Conservation (phyloP, 2,329 filamentous ascomycete species). For the Aureobasidium melanogenum region DNA sequence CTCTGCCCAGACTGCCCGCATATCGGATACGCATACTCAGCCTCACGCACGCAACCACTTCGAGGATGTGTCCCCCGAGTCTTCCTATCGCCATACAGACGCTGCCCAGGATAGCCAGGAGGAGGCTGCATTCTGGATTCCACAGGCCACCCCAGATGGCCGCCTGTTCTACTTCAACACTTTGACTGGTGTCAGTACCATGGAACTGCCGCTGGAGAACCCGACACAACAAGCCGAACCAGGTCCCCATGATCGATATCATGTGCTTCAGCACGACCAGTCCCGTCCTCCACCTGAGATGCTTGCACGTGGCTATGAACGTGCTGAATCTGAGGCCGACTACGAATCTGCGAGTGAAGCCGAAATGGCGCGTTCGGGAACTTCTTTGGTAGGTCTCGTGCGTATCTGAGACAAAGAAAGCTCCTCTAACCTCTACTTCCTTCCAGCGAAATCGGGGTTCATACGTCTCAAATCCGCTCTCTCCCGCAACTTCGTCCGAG, state of each 20-base stretch:
- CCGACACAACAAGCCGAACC: slow-evolving; percentile 71
- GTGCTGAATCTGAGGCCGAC: slow-evolving; percentile 76
- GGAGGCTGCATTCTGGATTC: slow-evolving; percentile 95
- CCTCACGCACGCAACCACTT: slow-evolving; percentile 19
- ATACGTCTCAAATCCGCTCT: slow-evolving; percentile 60
- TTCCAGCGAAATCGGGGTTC: slow-evolving; percentile 56
- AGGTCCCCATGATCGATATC: slow-evolving; percentile 80
- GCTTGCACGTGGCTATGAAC: slow-evolving; percentile 72
- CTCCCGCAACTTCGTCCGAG: slow-evolving; percentile 83
- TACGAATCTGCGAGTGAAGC: slow-evolving; percentile 78
- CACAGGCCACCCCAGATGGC: slow-evolving; percentile 88
- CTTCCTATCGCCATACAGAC: slow-evolving; percentile 57
- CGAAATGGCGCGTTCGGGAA: slow-evolving; percentile 62
- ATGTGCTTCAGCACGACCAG: slow-evolving; percentile 79
- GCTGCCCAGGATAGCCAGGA: slow-evolving; percentile 56
- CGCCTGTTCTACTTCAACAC: slow-evolving; percentile 97
- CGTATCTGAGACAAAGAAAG: slow-evolving; percentile 17
- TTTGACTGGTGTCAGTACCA: slow-evolving; percentile 86
- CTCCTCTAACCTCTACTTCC: slow-evolving; percentile 1
- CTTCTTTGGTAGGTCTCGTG: slow-evolving; percentile 52
- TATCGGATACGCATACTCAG: slow-evolving; percentile 42
- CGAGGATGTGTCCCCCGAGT: slow-evolving; percentile 30
- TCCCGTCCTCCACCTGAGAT: slow-evolving; percentile 84
- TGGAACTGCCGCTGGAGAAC: slow-evolving; percentile 89
- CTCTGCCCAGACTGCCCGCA: slow-evolving; percentile 42